phyloP scores from a whole-genome alignment of 768 basidiomycete species.

The Boletus fagicola region DNA sequence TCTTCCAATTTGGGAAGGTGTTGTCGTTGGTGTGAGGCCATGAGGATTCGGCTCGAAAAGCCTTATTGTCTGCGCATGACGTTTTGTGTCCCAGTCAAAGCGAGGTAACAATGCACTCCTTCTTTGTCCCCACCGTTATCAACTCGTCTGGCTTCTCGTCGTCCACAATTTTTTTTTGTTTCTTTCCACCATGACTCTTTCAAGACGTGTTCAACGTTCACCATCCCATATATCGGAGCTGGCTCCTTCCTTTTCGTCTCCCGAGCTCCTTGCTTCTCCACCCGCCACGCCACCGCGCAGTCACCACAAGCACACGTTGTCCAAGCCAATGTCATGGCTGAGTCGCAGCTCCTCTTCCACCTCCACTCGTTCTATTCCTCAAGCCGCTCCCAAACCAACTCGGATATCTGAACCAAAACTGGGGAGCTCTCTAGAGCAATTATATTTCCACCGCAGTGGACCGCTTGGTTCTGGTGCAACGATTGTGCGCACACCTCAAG shows the following conservation, averaged over 20 bases:
- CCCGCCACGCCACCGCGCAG: slow-evolving; percentile 29
- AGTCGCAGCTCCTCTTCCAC: slow-evolving; percentile 36
- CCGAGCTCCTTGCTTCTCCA: slow-evolving; percentile 27
- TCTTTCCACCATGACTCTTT: slow-evolving; percentile 25
- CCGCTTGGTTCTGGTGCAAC: slow-evolving; percentile 69
- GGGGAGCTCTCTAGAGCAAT: slow-evolving; percentile 32
- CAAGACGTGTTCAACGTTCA: slow-evolving; percentile 24
- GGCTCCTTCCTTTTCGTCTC: slow-evolving; percentile 23
- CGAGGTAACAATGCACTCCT: slow-evolving; percentile 4
- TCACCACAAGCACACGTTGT: slow-evolving; percentile 38
- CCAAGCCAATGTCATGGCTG: slow-evolving; percentile 45
- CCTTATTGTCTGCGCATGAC: slow-evolving; percentile 18
- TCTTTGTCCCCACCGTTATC: slow-evolving; percentile 15
- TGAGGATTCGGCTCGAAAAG: not conserved
- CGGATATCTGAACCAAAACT: slow-evolving; percentile 46
- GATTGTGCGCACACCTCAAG: slow-evolving; percentile 76
- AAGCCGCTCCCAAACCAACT: slow-evolving; percentile 38
- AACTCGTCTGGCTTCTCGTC: not conserved
- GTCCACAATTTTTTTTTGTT: not conserved
- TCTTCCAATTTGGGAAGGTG: slow-evolving; percentile 24
- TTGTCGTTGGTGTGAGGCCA: slow-evolving; percentile 20
- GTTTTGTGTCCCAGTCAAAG: slow-evolving; percentile 5
- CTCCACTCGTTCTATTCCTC: slow-evolving; percentile 25
- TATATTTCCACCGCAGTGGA: slow-evolving; percentile 40
- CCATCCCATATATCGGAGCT: slow-evolving; percentile 25